A percentile compares a stretch with the other conserved stretches of the same genome.
Conservation (phyloP, 2,329 filamentous ascomycete genomes). For the Pseudogymnoascus sp. region DNA sequence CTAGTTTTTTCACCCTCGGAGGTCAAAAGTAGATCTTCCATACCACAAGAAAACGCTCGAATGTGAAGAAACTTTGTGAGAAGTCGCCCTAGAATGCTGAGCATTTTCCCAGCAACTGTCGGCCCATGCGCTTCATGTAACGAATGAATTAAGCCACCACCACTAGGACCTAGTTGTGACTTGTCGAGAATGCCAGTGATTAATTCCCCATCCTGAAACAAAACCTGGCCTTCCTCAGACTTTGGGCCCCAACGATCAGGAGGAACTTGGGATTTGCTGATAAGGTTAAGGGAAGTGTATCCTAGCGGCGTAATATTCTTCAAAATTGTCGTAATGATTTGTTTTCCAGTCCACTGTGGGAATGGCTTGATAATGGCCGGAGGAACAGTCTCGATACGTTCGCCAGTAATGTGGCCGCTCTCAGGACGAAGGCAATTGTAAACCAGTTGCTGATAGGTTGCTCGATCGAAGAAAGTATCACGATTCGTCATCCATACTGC, state of each 20-base stretch:
- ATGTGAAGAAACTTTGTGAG: slow-evolving; percentile 86
- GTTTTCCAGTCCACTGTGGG: slow-evolving; percentile 89
- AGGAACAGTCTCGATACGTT: slow-evolving; percentile 70
- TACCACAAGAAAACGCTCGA: slow-evolving; percentile 92
- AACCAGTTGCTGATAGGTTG: slow-evolving; percentile 87
- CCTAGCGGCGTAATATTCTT: slow-evolving; percentile 80
- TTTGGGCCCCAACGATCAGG: slow-evolving; percentile 68
- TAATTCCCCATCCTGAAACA: slow-evolving; percentile 80
- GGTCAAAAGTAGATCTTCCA: slow-evolving; percentile 88
- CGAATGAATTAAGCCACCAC: slow-evolving; percentile 81
- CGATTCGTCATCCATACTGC: slow-evolving; percentile 83
- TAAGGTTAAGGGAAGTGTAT: slow-evolving; percentile 70
- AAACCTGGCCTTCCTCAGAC: slow-evolving; percentile 71
- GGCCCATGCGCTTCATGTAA: slow-evolving; percentile 92
- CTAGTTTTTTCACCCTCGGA: slow-evolving; percentile 66
- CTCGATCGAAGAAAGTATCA: slow-evolving; percentile 81
- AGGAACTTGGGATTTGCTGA: slow-evolving; percentile 68
- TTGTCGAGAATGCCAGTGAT: slow-evolving; percentile 92
- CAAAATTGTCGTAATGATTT: slow-evolving; percentile 84
- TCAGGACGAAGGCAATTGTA: slow-evolving; percentile 87
- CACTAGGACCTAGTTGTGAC: slow-evolving; percentile 80
- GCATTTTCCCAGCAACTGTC: slow-evolving; percentile 72
- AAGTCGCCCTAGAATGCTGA: slow-evolving; percentile 82
- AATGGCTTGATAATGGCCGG: slow-evolving; percentile 77
- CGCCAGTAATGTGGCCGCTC: slow-evolving; percentile 75